Evolutionary conservation across 208 protist species (phyloP).

Genomic region (Wallacemonas sp.): DNA sequence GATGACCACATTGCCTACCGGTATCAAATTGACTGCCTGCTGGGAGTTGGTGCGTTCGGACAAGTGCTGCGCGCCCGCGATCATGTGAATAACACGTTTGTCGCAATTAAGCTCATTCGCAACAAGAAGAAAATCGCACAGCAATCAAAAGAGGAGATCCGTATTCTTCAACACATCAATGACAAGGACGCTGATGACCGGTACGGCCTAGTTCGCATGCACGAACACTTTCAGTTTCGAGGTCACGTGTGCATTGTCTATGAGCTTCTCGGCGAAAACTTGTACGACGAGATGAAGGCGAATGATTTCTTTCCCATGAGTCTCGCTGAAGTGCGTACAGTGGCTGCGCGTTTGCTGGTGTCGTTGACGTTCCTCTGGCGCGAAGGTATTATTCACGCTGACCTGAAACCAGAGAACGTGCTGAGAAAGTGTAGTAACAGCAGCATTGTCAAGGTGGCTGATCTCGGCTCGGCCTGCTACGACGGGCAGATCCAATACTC

Average conservation of each 20-base stretch:
- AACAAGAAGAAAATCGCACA: conserved; percentile 61
- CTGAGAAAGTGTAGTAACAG: conserved; percentile 68
- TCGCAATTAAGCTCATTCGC: conserved; percentile 86
- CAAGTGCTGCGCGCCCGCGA: conserved; percentile 84
- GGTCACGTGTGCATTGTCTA: conserved; percentile 81
- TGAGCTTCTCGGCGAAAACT: conserved; percentile 65
- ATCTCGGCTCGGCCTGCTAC: conserved; percentile 97
- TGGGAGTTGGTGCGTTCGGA: conserved; percentile 88
- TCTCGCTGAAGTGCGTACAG: conserved; percentile 53
- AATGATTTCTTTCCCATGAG: conserved; percentile 83
- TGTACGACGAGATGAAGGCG: conserved; percentile 77
- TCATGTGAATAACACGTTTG: conserved; percentile 31
- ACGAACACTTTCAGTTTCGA: conserved; percentile 70
- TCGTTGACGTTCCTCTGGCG: conserved; percentile 77
- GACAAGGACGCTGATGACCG: conserved; percentile 53
- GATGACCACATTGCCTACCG: conserved; percentile 94
- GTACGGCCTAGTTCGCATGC: conserved; percentile 75
- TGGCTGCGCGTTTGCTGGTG: conserved; percentile 69
- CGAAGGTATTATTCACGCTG: conserved; percentile 94
- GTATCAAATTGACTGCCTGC: conserved; percentile 71
- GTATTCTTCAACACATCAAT: conserved; percentile 75
- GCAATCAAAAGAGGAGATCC: conserved; percentile 78
- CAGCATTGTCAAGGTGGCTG: conserved; percentile 95
- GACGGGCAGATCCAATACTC: conserved; percentile 86
- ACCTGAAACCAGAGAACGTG: conserved; percentile 98